Percentiles rank a stretch among this genome's conserved stretches.
phyloP scores from a whole-genome alignment of 2,329 filamentous ascomycete genomes.

The Fusarium succisae region DNA sequence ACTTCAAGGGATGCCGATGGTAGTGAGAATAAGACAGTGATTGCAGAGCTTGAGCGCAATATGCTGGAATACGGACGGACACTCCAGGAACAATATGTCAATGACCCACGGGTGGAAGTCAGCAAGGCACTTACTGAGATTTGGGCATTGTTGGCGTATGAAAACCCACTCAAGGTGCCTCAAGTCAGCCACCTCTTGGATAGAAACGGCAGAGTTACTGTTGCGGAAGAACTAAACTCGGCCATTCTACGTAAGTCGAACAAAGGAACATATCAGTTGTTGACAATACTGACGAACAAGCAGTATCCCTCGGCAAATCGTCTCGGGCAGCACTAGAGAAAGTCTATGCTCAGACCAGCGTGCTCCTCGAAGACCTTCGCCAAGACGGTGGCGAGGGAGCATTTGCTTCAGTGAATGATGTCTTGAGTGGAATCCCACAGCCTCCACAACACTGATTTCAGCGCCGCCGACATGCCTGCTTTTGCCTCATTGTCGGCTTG shows the following conservation, averaged over 20 bases:
- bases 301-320: constrained; percentile 90
- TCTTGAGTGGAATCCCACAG: constrained; percentile 59
- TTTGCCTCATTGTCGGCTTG: constrained; percentile 14
- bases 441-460: constrained; percentile 45
- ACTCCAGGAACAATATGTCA: constrained; percentile 79
- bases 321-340: constrained; percentile 86
- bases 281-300: constrained; percentile 27
- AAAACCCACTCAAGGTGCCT: constrained; percentile 78
- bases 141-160: constrained; percentile 88
- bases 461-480: background rate
- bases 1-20: constrained; percentile 61
- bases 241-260: constrained; percentile 81
- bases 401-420: constrained; percentile 73
- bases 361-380: constrained; percentile 83
- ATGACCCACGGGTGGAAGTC: constrained; percentile 75
- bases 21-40: constrained; percentile 45
- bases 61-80: constrained; percentile 83
- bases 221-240: constrained; percentile 94
- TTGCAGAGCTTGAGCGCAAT: constrained; percentile 67
- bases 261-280: background rate
- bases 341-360: constrained; percentile 85
- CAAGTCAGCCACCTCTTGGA: constrained; percentile 83
- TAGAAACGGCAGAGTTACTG: constrained; percentile 74
- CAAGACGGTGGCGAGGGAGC: constrained; percentile 83
- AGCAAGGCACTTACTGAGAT: constrained; percentile 82